phyloP scores from a whole-genome alignment of 345 rosid species.

The Pelargonium nanum region DNA sequence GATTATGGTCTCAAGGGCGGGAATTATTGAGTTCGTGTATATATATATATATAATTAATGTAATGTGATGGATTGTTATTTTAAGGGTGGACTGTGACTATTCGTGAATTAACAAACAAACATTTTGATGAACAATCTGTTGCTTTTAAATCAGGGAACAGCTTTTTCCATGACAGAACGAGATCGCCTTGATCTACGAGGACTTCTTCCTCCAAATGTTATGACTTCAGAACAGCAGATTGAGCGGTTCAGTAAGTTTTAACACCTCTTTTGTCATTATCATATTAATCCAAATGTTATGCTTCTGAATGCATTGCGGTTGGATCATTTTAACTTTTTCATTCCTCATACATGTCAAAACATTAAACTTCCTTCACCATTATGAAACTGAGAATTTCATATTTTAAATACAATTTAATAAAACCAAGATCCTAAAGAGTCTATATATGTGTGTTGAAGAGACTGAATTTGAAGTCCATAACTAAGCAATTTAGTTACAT shows the following conservation, averaged over 20 bases:
- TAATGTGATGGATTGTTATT: background rate
- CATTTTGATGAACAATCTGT: background rate
- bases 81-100: background rate
- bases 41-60: no score
- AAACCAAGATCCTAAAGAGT: background rate
- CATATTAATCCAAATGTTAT: background rate
- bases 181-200: slow-evolving; percentile 90
- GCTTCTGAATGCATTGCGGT: no score
- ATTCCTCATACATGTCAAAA: no score
- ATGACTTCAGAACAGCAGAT: slow-evolving; percentile 86
- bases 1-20: no score
- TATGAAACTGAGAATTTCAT: background rate
- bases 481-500: background rate
- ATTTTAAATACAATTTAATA: background rate
- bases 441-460: background rate
- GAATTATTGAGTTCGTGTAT: background rate
- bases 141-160: slow-evolving; percentile 59
- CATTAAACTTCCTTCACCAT: no score
- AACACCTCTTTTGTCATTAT: background rate
- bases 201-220: slow-evolving; percentile 86
- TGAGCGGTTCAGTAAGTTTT: slow-evolving; percentile 68
- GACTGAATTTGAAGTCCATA: background rate
- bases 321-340: no score
- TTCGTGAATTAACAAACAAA: background rate
- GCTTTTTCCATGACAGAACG: slow-evolving; percentile 93